Evolutionary conservation across 2,329 filamentous ascomycete genomes (phyloP).

Genomic region (Aspergillus pseudoglaucus): DNA sequence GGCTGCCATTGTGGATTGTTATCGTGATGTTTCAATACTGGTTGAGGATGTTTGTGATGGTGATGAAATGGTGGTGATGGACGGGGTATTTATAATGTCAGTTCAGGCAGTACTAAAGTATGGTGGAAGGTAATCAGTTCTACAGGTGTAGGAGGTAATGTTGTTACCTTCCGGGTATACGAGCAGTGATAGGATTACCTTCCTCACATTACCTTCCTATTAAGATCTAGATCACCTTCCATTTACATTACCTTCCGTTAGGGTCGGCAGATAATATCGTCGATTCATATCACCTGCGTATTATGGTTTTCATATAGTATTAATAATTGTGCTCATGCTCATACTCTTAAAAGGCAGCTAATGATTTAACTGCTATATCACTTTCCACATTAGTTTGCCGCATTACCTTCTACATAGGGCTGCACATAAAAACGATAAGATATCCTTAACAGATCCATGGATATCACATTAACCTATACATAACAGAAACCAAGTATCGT

Average conservation of each 20-base stretch:
- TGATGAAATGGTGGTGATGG: background rate
- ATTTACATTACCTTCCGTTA: background rate
- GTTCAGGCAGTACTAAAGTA: no score
- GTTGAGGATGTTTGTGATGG: background rate
- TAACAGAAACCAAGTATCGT: no score
- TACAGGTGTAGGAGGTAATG: background rate
- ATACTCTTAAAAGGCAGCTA: no score
- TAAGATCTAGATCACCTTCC: background rate
- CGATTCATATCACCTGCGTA: no score
- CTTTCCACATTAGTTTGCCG: background rate
- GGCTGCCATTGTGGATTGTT: background rate
- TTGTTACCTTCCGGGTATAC: background rate
- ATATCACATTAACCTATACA: constrained; percentile 1
- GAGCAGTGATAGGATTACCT: no score
- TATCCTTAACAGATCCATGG: background rate
- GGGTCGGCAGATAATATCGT: no score
- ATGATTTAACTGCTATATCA: background rate
- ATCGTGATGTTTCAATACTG: background rate
- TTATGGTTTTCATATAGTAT: no score
- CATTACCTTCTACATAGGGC: background rate
- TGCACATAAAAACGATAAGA: background rate
- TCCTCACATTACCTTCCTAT: no score
- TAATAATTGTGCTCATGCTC: no score
- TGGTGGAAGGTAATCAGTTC: background rate
- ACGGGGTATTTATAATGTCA: background rate